Base-by-base conservation (phyloP, 495 filamentous ascomycete species). In the Podospora anserina region DNA sequence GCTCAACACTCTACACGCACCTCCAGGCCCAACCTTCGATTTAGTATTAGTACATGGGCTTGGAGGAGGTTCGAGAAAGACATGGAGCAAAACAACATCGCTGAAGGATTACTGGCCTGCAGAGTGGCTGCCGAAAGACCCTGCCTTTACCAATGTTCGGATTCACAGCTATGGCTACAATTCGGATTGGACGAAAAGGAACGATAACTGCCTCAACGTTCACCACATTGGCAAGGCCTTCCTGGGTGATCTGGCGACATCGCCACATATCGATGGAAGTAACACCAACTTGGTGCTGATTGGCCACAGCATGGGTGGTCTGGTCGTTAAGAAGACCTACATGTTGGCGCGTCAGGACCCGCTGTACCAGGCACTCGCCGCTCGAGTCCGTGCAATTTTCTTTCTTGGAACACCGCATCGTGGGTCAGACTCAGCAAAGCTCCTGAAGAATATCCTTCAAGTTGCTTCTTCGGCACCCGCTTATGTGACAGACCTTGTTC, bases 21-120 rank as follows among this genome's bases (percentile, higher is more conserved):
- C 72, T 0, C 70, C 70, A 1, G 70, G 71, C 9, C 70, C 74
- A 9, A 63, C 54, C 2, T 26, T 73, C 4, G 74, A 76, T 34
- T 68, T 76, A 30, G 67, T 75, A 18, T 76, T 76, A 34, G 74
- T 78, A 4, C 77, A 79, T 28, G 77, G 77, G 5, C 70, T 79
- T 0, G 58, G 68, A 2, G 77, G 77, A 0, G 76, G 76, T 6
- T 76, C 74, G 2, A 39, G 49, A 16, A 72, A 69, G 26, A 72
- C 77, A 28, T 79, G 77, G 76, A 67, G 66, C 39, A n/a, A 67
- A 6, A 56, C 66, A 5, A 62, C 63, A 0, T 70, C 72, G 32
- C 69, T 69, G 5, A 26, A 23, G 1, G 65, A 30, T 7, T 79
- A 70, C 66, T 79, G 77, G 77, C 77, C 77, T 5, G 69, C 70